Evolutionary conservation across 345 rosid genomes (phyloP), one percentile per base, ranked within the genome.

Genomic region (Salix exigua): DNA sequence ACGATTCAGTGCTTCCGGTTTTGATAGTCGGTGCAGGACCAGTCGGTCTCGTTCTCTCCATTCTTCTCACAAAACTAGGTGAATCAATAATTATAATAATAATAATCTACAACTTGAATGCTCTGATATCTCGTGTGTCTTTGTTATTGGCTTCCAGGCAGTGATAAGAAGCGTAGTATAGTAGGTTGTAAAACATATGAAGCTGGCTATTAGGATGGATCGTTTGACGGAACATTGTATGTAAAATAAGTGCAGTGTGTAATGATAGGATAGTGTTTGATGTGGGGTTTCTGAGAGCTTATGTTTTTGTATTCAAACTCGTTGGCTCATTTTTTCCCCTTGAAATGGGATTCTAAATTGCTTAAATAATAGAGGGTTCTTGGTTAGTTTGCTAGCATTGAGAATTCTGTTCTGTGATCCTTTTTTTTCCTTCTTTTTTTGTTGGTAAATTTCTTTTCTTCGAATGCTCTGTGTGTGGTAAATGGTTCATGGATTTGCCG

Each of bases 1-100:
- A 83, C 65, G 85, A 84, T 78, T 66, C 84, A 58, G 77, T 80
- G 61, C 89, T 93, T 80, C 99, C 98, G 30, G 98, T 93, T 72
- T 79, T 95, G 77, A 89, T 95, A 61, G 97, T 93, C 61, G 99
- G 99, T 23, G 99, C 96, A 18, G 99, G 98, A 74, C 99, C 99
- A 0, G 98, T 95, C 17, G 99, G 99, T 7, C 93, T 93, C 63
- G 90, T 87, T 71, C 97, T 95, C 75, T 91, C 99, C 64, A 76
- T 95, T 37, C 91, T 95, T 64, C 93, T 93, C 62, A 89, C 91
- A 35, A 93, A 91, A 81, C 79, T 93, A 69, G 99, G 99, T 93
- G 73, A 66, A 2, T 28, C 71, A n/a, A 42, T 42, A 42, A 42
- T 42, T 42, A 10, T 13, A 16, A 46, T 46, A 46, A 46, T 46